Evolutionary conservation across 129 eudicot species (phyloP), one percentile per base, ranked within the genome.

Genomic region (Tanacetum coccineum): DNA sequence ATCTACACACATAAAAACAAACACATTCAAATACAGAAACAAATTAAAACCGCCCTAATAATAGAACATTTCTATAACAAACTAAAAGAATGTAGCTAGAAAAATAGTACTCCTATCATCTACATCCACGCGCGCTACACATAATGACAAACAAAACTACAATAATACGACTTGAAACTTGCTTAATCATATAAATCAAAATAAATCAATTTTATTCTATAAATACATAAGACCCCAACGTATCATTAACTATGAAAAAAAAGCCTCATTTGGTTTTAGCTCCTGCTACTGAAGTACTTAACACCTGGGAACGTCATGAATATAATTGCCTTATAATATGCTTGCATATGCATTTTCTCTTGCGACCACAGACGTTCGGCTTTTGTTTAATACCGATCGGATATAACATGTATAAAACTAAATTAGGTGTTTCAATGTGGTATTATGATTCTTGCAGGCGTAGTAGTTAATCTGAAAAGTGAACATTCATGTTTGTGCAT

Each of bases 71-170:
- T 64, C 20, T 15, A 61, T 32, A 19, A 21, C 66, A 14, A 8
- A 60, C 4, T 28, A 36, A 61, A 61, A 30, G 48, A 61, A 61
- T 39, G 66, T 17, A 61, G 66, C 80, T 48, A 12, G 61, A 22
- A 50, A 39, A 48, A 8, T 4, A 66, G 15, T 13, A 1, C 42
- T 36, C 42, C 42, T 36, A 51, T 22, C 26, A 36, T 66, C 49
- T 13, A 28, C 67, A 55, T 68, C 45, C 10, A 20, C 25, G 55
- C 56, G 17, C 48, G n/a, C n/a, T n/a, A n/a, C n/a, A n/a, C n/a
- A 68, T 32, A 56, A 57, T 10, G 40, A 68, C 58, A 64, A 59
- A 62, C 18, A 2, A 32, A 26, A 32, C 15, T 57, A 14, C 9
- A 30, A 54, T 25, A 65, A 74, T 50, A 10, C 40, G 47, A 21